phyloP scores from a whole-genome alignment of 305 asterid genomes.

The Fraxinus sp. region DNA sequence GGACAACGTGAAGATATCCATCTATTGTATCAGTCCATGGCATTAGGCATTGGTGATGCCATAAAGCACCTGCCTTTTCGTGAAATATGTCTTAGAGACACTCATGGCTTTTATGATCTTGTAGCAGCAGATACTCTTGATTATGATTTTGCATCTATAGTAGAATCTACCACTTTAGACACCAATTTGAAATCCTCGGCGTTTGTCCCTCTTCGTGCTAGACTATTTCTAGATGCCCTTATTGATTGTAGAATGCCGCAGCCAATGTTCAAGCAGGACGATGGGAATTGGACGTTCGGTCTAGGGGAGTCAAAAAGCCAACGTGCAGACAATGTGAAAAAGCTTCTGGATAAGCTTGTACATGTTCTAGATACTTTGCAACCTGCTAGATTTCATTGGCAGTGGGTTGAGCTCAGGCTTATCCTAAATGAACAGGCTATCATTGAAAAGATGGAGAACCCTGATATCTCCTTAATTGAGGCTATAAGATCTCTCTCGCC shows the following conservation, averaged over 20 bases:
- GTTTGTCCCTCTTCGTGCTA: slow-evolving; percentile 89
- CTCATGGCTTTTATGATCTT: slow-evolving; percentile 67
- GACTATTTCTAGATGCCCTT: slow-evolving; percentile 85
- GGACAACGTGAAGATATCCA: slow-evolving; percentile 76
- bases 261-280: slow-evolving; percentile 49
- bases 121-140: slow-evolving; percentile 73
- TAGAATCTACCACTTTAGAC: slow-evolving; percentile 64
- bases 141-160: slow-evolving; percentile 72
- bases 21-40: slow-evolving; percentile 62
- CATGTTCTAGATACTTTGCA: slow-evolving; percentile 84
- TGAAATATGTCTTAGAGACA: slow-evolving; percentile 84
- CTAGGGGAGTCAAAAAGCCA: slow-evolving; percentile 65
- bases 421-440: slow-evolving; percentile 89
- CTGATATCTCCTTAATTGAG: slow-evolving; percentile 65
- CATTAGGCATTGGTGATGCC: slow-evolving; percentile 63
- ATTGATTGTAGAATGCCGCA: slow-evolving; percentile 76
- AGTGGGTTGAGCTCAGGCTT: slow-evolving; percentile 96
- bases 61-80: slow-evolving; percentile 91
- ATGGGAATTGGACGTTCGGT: slow-evolving; percentile 48
- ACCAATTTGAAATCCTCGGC: slow-evolving; percentile 66
- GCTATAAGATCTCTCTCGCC: slow-evolving; percentile 81
- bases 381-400: slow-evolving; percentile 99
- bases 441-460: slow-evolving; percentile 71
- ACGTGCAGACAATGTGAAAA: slow-evolving; percentile 63
- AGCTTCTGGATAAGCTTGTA: slow-evolving; percentile 68